phyloP scores from a whole-genome alignment of 2,329 filamentous ascomycete genomes.

The Phaeophleospora eucalypticola region DNA sequence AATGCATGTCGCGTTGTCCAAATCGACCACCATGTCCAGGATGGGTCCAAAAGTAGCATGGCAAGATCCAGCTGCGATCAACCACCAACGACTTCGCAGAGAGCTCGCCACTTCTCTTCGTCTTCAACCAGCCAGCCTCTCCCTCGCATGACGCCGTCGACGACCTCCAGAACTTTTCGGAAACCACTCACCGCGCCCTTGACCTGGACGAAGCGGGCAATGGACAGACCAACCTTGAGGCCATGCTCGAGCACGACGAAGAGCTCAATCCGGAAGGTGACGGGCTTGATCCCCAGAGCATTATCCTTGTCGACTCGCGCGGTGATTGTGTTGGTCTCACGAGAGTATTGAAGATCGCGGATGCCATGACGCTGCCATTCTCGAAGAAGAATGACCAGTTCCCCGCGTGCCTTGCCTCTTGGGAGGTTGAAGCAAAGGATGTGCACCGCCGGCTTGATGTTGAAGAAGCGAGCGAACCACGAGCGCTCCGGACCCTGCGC shows the following conservation, averaged over 20 bases:
- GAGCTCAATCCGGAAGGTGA: constrained; percentile 81
- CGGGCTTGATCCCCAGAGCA: constrained; percentile 76
- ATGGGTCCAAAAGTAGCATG: not conserved
- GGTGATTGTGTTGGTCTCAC: constrained; percentile 72
- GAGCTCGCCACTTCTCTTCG: constrained; percentile 40
- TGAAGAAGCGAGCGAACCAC: constrained; percentile 85
- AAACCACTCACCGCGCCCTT: constrained; percentile 89
- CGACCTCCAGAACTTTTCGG: constrained; percentile 72
- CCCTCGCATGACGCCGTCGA: constrained; percentile 64
- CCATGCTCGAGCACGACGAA: constrained; percentile 87
- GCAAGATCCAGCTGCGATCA: constrained; percentile 9
- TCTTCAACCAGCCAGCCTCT: constrained; percentile 65
- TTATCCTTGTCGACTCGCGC: constrained; percentile 73
- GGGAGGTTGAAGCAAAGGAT: constrained; percentile 72
- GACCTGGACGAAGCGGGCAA: constrained; percentile 83
- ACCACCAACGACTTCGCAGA: constrained; percentile 39
- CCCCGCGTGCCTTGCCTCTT: constrained; percentile 69
- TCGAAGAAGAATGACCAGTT: constrained; percentile 68
- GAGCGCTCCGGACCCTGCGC: constrained; percentile 55
- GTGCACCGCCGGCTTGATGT: constrained; percentile 76
- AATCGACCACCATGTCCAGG: constrained; percentile 1
- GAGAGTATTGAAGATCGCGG: constrained; percentile 72
- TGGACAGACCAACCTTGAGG: constrained; percentile 68
- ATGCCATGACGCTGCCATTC: constrained; percentile 78
- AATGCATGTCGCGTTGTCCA: not conserved